phyloP scores from a whole-genome alignment of 1,139 yeast genomes.

The Sugiyamaella paludigena region DNA sequence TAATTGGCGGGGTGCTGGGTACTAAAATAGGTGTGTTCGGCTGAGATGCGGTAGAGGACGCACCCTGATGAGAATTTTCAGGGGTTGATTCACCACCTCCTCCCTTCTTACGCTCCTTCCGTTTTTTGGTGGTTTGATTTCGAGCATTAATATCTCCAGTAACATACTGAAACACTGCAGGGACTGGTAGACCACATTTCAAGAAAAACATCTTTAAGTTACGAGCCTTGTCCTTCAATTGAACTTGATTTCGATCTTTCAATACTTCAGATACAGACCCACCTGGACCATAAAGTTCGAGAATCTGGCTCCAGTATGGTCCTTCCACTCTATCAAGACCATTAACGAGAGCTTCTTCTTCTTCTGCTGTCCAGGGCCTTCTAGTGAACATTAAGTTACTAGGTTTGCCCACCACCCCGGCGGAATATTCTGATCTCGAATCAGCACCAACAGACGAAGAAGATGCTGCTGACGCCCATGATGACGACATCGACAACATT shows the following conservation, averaged over 20 bases:
- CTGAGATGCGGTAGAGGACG: neutral
- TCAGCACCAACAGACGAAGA: slow-evolving; percentile 1
- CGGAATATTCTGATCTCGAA: slow-evolving; percentile 5
- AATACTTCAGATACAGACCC: slow-evolving; percentile 80
- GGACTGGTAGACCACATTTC: slow-evolving; percentile 57
- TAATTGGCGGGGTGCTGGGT: too few species aligned
- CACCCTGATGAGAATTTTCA: neutral
- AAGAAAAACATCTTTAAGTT: slow-evolving; percentile 88
- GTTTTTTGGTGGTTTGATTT: slow-evolving; percentile 1
- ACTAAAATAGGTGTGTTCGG: neutral
- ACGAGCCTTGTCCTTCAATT: slow-evolving; percentile 91
- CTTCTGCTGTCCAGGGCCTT: slow-evolving; percentile 84
- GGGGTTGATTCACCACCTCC: neutral
- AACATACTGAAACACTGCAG: slow-evolving; percentile 73
- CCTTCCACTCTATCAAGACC: slow-evolving; percentile 78
- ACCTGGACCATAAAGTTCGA: slow-evolving; percentile 88
- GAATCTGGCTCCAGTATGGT: slow-evolving; percentile 88
- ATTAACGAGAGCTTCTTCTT: slow-evolving; percentile 77
- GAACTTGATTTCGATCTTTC: slow-evolving; percentile 85
- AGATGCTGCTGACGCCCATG: neutral
- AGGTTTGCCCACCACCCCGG: slow-evolving; percentile 8
- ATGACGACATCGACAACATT: neutral
- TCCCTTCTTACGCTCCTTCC: slow-evolving; percentile 10
- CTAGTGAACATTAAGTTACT: slow-evolving; percentile 38
- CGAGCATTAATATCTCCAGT: slow-evolving; percentile 72